Evolutionary conservation across 2,329 filamentous ascomycete species (phyloP).

Genomic region (Periconia sp.): DNA sequence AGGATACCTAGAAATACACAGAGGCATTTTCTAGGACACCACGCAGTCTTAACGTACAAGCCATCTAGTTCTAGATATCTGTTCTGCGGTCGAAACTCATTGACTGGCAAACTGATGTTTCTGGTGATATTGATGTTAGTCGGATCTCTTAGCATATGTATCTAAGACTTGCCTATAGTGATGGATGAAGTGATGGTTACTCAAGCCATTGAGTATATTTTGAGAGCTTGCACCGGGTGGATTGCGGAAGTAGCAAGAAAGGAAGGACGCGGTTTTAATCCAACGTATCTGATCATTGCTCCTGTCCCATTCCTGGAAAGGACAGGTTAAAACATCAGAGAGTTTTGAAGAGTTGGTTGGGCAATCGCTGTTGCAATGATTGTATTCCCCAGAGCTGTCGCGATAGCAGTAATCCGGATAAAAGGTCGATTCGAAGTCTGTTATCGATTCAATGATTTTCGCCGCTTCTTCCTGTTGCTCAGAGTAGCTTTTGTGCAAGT

Average conservation of each 20-base stretch:
- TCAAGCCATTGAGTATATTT: constrained; percentile 1
- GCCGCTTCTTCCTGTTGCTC: constrained; percentile 1
- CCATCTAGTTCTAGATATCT: too few relatives aligned
- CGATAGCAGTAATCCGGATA: constrained; percentile 1
- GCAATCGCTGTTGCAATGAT: background rate
- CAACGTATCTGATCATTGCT: constrained; percentile 3
- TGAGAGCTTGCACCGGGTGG: background rate
- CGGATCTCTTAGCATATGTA: background rate
- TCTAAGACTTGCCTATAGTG: constrained; percentile 1
- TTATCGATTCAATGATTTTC: background rate
- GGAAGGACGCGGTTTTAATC: constrained; percentile 1
- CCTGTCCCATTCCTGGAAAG: constrained; percentile 2
- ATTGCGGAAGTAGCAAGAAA: constrained; percentile 7
- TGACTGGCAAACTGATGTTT: too few relatives aligned
- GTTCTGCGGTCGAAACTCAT: too few relatives aligned
- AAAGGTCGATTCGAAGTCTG: background rate
- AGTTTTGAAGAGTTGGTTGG: background rate
- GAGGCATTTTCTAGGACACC: background rate
- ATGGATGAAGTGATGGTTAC: background rate
- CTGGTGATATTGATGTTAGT: too few relatives aligned
- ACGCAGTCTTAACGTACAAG: too few relatives aligned
- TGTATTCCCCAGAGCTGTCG: constrained; percentile 1
- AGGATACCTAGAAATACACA: background rate
- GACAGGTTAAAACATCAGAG: background rate
- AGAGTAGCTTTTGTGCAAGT: background rate